These are phyloP conservation scores for Lunularia cruciata DNA, from an alignment of 225 moss, liverwort and hornwort species.

Conservation along the genomic window DNA sequence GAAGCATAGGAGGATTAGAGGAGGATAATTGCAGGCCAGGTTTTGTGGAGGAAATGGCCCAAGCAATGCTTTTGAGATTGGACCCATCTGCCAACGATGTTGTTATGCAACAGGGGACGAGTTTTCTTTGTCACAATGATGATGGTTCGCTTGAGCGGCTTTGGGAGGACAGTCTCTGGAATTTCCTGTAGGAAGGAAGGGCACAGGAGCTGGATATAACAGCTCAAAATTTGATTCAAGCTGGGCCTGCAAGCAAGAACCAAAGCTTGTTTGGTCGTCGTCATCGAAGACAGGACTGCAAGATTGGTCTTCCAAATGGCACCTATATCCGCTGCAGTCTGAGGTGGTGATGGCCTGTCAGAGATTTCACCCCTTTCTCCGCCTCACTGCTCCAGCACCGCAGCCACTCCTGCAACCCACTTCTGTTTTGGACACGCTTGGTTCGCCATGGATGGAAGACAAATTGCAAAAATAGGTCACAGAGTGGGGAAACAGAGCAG, in stretches of 20 bases:
- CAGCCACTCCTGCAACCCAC: background rate
- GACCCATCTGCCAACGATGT: slow-evolving; percentile 20
- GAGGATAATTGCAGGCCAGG: slow-evolving; percentile 44
- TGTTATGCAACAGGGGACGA: slow-evolving; percentile 6
- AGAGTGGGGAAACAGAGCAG: background rate
- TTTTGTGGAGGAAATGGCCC: slow-evolving; percentile 41
- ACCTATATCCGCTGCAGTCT: background rate
- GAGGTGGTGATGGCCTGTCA: background rate
- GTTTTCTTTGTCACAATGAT: slow-evolving; percentile 20
- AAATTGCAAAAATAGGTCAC: slow-evolving; percentile 8
- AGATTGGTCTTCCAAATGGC: background rate
- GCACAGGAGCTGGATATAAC: background rate
- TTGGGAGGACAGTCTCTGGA: slow-evolving; percentile 50
- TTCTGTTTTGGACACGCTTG: slow-evolving; percentile 7
- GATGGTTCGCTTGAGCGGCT: slow-evolving; percentile 29
- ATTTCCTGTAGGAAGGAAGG: slow-evolving; percentile 21
- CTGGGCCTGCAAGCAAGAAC: background rate
- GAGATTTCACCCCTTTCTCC: background rate
- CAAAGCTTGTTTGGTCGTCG: background rate
- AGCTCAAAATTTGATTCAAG: background rate
- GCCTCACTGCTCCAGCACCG: background rate
- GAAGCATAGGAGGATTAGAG: slow-evolving; percentile 26
- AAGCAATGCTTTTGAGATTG: slow-evolving; percentile 43
- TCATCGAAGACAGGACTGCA: background rate
- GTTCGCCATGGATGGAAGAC: background rate